These are phyloP conservation scores for Paecilomyces niveus DNA, from an alignment of 2,329 filamentous ascomycete genomes.

Conservation along the genomic window DNA sequence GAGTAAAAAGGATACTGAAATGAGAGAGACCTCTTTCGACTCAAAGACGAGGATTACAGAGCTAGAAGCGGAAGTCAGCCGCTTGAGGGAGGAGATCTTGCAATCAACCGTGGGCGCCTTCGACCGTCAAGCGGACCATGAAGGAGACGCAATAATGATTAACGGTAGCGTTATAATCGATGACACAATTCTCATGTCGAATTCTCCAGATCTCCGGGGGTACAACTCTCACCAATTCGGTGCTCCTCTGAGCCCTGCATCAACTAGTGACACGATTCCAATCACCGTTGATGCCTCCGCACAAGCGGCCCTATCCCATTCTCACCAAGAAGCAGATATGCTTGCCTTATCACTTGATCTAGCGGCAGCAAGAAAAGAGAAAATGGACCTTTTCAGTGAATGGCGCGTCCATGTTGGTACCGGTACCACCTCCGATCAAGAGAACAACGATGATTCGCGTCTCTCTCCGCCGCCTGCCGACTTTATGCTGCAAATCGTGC, in stretches of 20 bases:
- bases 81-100: constrained; percentile 13
- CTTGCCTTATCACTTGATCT: constrained; percentile 28
- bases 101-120: constrained; percentile 6
- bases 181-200: constrained; percentile 21
- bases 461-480: constrained; percentile 29
- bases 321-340: constrained; percentile 17
- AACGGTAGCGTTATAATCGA: constrained; percentile 20
- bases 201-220: constrained; percentile 23
- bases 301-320: constrained; percentile 10
- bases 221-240: constrained; percentile 5
- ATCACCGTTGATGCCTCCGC: constrained; percentile 10
- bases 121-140: constrained; percentile 2
- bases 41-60: constrained; percentile 11
- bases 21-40: constrained; percentile 2
- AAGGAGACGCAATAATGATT: constrained; percentile 20
- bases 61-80: constrained; percentile 13
- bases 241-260: constrained; percentile 12
- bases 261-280: constrained; percentile 6
- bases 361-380: constrained; percentile 33
- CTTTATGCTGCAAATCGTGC: constrained; percentile 30
- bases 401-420: constrained; percentile 24
- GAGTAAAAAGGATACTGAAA: constrained; percentile 11
- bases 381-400: constrained; percentile 31
- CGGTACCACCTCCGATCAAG: constrained; percentile 11
- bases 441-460: constrained; percentile 14